Percentiles rank a stretch among this genome's conserved stretches.
These are phyloP conservation scores for Claviceps sp. DNA, from an alignment of 2,329 filamentous ascomycete genomes.

Conservation along the genomic window DNA sequence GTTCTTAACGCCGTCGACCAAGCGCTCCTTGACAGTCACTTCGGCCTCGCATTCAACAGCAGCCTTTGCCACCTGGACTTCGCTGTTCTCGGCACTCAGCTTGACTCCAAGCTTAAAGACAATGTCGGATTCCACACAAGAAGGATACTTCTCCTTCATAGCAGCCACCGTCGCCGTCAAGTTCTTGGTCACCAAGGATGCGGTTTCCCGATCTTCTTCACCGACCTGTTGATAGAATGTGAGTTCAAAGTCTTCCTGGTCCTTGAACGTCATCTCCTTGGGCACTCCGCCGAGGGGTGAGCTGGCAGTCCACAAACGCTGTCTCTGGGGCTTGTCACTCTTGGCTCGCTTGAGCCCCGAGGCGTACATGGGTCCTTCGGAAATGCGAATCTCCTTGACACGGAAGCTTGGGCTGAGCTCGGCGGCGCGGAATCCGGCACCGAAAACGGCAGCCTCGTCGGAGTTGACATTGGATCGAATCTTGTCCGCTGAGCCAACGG, in stretches of 20 bases:
- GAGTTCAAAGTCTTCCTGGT: conserved; percentile 68
- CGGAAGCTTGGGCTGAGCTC: conserved; percentile 89
- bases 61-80: conserved; percentile 66
- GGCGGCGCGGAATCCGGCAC: conserved; percentile 87
- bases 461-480: conserved; percentile 90
- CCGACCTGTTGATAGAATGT: conserved; percentile 63
- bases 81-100: conserved; percentile 58
- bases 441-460: conserved; percentile 91
- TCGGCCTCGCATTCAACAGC: conserved; percentile 77
- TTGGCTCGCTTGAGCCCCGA: conserved; percentile 62
- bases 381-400: conserved; percentile 86
- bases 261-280: conserved; percentile 80
- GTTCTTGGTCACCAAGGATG: conserved; percentile 64
- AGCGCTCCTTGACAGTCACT: conserved; percentile 55
- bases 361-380: conserved; percentile 63
- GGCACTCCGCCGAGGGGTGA: conserved; percentile 59
- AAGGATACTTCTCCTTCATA: conserved; percentile 59
- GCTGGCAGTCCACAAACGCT: conserved; percentile 69
- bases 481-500: conserved; percentile 60
- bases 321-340: conserved; percentile 55
- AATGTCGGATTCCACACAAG: conserved; percentile 64
- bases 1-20: conserved; percentile 91
- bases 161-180: conserved; percentile 69
- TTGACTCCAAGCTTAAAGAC: conserved; percentile 67
- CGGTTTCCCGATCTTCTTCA: conserved; percentile 45